These are phyloP conservation scores for Raffaelea ambrosiae DNA, from an alignment of 2,329 filamentous ascomycete species.

Conservation along the genomic window DNA sequence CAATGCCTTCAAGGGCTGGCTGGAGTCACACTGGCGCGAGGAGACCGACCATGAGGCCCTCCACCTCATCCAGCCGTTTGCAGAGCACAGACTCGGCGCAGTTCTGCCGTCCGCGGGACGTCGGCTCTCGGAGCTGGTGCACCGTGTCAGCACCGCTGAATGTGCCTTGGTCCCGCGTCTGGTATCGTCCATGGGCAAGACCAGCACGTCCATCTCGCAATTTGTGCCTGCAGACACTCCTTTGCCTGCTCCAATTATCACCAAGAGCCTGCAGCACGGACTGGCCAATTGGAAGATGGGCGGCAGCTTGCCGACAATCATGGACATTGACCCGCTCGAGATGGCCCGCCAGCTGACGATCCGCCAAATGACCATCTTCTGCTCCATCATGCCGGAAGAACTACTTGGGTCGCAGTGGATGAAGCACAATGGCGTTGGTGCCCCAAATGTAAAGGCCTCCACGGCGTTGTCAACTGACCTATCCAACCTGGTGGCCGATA, in stretches of 20 bases:
- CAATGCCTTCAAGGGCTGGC: constrained; percentile 95
- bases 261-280: constrained; percentile 65
- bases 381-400: constrained; percentile 84
- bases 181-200: constrained; percentile 81
- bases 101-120: constrained; percentile 70
- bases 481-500: constrained; percentile 87
- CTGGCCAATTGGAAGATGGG: constrained; percentile 66
- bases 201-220: constrained; percentile 63
- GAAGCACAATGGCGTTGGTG: constrained; percentile 70
- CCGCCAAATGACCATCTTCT: constrained; percentile 87
- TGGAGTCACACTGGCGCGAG: constrained; percentile 90
- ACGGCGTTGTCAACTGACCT: constrained; percentile 86
- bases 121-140: constrained; percentile 69
- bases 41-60: constrained; percentile 72
- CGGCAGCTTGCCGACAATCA: constrained; percentile 59
- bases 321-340: constrained; percentile 89
- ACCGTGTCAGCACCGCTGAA: constrained; percentile 65
- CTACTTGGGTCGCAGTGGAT: constrained; percentile 89
- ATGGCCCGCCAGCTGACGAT: constrained; percentile 86
- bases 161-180: constrained; percentile 73
- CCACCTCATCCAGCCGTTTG: constrained; percentile 69
- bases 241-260: constrained; percentile 60
- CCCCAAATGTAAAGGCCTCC: constrained; percentile 90
- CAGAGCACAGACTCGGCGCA: constrained; percentile 58
- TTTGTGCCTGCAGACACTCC: constrained; percentile 65